Percentiles rank a stretch among this genome's conserved stretches.
These are phyloP conservation scores for Primulina tabacum DNA, from an alignment of 257 asterid species.

Conservation along the genomic window DNA sequence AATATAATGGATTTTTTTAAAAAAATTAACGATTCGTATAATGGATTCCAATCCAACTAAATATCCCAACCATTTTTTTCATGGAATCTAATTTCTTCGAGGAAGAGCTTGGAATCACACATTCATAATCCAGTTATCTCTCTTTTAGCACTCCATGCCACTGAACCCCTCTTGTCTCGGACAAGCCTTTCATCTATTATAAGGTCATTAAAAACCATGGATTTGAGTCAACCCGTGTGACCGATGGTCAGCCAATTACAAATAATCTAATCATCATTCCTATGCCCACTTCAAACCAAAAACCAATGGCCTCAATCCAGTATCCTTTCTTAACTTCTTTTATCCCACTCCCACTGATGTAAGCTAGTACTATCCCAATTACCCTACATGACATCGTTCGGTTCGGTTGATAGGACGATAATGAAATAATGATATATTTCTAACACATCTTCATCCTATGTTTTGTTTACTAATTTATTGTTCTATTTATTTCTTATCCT, in stretches of 20 bases:
- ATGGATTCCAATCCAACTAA: no score
- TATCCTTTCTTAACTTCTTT: neutral
- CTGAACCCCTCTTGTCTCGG: neutral
- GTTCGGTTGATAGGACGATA: neutral
- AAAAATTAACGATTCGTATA: no score
- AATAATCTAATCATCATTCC: neutral
- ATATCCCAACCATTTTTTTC: no score
- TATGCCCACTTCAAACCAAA: neutral
- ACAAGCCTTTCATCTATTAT: neutral
- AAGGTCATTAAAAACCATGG: neutral
- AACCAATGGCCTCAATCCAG: neutral
- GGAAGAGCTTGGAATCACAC: no score
- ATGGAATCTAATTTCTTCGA: no score
- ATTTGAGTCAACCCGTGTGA: neutral
- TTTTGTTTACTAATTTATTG: neutral
- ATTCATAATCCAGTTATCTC: no score
- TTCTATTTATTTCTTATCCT: neutral
- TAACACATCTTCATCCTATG: neutral
- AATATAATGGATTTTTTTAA: no score
- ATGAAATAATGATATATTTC: neutral
- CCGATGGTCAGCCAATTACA: neutral
- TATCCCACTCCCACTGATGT: neutral
- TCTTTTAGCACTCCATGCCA: neutral
- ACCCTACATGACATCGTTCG: neutral
- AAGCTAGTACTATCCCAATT: neutral